Percentiles rank a stretch among this genome's conserved stretches.
phyloP scores from a whole-genome alignment of 306 rosid species.

The Prunus mume region DNA sequence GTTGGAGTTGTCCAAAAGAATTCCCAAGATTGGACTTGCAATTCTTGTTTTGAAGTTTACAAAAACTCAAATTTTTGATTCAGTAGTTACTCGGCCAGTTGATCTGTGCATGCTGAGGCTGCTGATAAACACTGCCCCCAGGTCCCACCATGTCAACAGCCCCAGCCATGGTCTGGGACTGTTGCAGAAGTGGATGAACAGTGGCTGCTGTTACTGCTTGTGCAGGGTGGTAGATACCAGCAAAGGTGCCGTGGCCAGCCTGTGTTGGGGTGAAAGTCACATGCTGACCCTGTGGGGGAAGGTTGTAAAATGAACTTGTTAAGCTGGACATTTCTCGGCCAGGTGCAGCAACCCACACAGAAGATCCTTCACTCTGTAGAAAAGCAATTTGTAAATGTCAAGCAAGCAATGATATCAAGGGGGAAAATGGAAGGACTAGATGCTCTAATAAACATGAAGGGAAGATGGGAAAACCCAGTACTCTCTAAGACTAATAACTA shows the following conservation, averaged over 20 bases:
- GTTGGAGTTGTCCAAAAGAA: conserved; percentile 46
- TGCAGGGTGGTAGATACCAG: conserved; percentile 87
- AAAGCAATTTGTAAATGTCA: conserved; percentile 21
- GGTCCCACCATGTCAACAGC: conserved; percentile 93
- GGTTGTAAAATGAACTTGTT: conserved; percentile 80
- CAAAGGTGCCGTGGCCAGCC: conserved; percentile 76
- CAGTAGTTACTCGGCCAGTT: conserved; percentile 96
- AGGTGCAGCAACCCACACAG: conserved; percentile 93
- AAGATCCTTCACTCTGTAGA: conserved; percentile 81
- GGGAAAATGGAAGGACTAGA: neutral
- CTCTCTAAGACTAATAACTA: neutral
- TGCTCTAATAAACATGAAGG: neutral
- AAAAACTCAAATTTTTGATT: conserved; percentile 24
- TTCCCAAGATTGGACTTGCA: conserved; percentile 40
- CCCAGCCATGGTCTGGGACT: conserved; percentile 92
- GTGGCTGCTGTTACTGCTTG: conserved; percentile 78
- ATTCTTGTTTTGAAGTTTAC: conserved; percentile 42
- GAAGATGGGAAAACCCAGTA: neutral
- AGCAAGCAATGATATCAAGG: neutral
- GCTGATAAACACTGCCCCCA: conserved; percentile 88
- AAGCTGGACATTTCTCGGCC: conserved; percentile 80
- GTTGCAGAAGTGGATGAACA: conserved; percentile 92
- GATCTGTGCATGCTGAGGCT: conserved; percentile 83
- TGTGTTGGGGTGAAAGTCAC: conserved; percentile 87
- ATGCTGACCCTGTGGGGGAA: conserved; percentile 86